Conservation (phyloP, 441 rosid genomes). For the Breynia disticha region DNA sequence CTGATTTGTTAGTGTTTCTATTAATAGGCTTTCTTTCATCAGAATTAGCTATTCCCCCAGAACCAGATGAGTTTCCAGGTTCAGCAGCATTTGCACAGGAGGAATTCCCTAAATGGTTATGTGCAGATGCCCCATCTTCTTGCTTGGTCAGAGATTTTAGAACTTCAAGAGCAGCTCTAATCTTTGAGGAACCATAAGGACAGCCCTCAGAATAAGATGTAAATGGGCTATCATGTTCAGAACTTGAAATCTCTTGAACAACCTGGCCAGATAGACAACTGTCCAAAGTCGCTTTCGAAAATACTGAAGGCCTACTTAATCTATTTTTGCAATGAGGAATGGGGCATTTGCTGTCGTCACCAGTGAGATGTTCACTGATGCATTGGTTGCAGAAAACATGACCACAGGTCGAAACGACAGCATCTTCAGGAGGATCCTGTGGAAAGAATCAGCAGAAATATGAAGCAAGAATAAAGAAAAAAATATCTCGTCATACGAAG, state of each 20-base stretch:
- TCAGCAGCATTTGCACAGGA: constrained; percentile 12
- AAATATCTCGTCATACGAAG: not conserved
- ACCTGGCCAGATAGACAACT: constrained; percentile 31
- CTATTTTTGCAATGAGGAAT: constrained; percentile 44
- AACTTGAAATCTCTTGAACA: constrained; percentile 24
- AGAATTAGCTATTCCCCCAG: constrained; percentile 10
- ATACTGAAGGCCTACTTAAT: constrained; percentile 39
- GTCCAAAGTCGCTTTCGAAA: constrained; percentile 41
- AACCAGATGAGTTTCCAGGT: constrained; percentile 22
- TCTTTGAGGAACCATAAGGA: constrained; percentile 56
- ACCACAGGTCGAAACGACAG: constrained; percentile 67
- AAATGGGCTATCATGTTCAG: constrained; percentile 24
- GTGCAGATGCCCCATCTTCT: constrained; percentile 18
- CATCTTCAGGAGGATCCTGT: constrained; percentile 94
- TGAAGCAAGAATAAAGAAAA: not conserved
- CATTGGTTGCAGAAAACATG: constrained; percentile 93
- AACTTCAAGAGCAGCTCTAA: constrained; percentile 75
- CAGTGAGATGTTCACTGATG: constrained; percentile 55
- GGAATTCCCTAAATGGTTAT: constrained; percentile 16
- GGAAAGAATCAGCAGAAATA: constrained; percentile 7
- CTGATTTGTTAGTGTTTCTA: constrained; percentile 20
- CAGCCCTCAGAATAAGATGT: constrained; percentile 19
- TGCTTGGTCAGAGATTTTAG: constrained; percentile 48
- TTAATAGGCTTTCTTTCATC: constrained; percentile 14
- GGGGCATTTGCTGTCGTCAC: constrained; percentile 69